phyloP scores from a whole-genome alignment of 2,329 filamentous ascomycete species.

The Penicillium sp. region DNA sequence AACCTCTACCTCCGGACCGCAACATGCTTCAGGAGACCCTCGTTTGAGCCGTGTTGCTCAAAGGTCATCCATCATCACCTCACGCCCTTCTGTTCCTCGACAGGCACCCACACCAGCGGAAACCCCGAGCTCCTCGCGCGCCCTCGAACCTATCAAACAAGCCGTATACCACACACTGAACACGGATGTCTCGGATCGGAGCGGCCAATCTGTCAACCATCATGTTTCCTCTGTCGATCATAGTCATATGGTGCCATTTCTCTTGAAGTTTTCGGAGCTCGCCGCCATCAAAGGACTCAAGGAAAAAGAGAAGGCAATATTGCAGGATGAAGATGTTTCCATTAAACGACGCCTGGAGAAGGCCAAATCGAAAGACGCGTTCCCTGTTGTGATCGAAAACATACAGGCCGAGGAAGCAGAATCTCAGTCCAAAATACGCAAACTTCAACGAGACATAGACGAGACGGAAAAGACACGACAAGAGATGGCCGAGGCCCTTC shows the following conservation, averaged over 20 bases:
- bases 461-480: background rate
- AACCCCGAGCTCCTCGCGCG: background rate
- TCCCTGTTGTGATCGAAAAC: constrained; percentile 2
- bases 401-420: constrained; percentile 4
- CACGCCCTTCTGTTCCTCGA: background rate
- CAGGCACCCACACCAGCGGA: background rate
- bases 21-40: background rate
- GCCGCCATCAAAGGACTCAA: background rate
- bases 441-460: constrained; percentile 7
- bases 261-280: constrained; percentile 8
- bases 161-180: background rate
- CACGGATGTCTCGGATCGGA: background rate
- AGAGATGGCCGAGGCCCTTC: background rate
- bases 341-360: constrained; percentile 8
- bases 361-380: constrained; percentile 1
- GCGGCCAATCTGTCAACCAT: too few relatives aligned
- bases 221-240: background rate
- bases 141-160: background rate
- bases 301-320: constrained; percentile 1
- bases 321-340: constrained; percentile 6
- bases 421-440: constrained; percentile 2
- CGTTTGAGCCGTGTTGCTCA: constrained; percentile 3
- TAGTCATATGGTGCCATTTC: constrained; percentile 2
- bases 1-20: background rate
- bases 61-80: background rate